Evolutionary conservation across 2,329 filamentous ascomycete species (phyloP).

Genomic region (Karstenula rhodostoma): DNA sequence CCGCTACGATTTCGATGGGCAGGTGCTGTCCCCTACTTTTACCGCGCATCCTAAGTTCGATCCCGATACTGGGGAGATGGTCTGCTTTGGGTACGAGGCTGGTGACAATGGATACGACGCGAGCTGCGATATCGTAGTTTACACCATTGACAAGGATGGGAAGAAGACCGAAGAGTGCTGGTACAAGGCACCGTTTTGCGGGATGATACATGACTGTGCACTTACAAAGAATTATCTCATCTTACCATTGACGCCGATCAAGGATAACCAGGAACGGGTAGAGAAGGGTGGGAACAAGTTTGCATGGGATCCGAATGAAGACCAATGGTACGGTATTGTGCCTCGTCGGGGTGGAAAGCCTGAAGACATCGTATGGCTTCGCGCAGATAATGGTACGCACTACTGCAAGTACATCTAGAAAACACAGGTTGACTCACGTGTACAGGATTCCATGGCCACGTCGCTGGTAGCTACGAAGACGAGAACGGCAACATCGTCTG

Average conservation of each 20-base stretch:
- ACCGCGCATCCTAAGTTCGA: constrained; percentile 58
- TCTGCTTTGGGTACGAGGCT: constrained; percentile 54
- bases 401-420: neutral
- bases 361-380: constrained; percentile 63
- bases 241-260: constrained; percentile 50
- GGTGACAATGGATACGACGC: constrained; percentile 47
- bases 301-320: constrained; percentile 58
- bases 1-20: constrained; percentile 51
- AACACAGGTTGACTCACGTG: neutral
- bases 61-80: constrained; percentile 52
- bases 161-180: constrained; percentile 51
- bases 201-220: constrained; percentile 52
- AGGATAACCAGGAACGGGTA: constrained; percentile 45
- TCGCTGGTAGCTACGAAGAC: constrained; percentile 54
- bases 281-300: constrained; percentile 52
- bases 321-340: constrained; percentile 64
- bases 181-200: constrained; percentile 51
- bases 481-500: constrained; percentile 44
- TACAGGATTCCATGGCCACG: constrained; percentile 53
- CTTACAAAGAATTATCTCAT: constrained; percentile 52
- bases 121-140: constrained; percentile 50
- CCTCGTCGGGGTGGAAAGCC: constrained; percentile 59
- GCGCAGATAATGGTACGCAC: constrained; percentile 58
- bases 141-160: constrained; percentile 50
- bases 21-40: constrained; percentile 51